Evolutionary conservation across 1,139 yeast species (phyloP).

Genomic region (Geotrichum reessii): DNA sequence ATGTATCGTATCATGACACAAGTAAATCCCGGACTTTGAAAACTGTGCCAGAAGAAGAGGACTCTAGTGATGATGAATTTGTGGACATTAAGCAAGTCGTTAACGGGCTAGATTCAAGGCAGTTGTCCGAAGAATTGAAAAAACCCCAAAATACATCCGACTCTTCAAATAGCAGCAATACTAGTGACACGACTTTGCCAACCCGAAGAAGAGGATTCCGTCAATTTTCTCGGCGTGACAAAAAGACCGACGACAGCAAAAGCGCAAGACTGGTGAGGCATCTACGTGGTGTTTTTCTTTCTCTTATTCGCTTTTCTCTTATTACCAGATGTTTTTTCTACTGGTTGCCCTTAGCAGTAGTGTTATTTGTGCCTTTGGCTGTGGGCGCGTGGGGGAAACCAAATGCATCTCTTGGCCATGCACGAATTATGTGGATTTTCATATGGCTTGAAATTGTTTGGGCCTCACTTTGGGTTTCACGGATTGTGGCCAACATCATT

Average conservation of each 20-base stretch:
- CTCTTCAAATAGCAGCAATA: slow-evolving; percentile 18
- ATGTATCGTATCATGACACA: neutral
- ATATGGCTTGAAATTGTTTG: slow-evolving; percentile 42
- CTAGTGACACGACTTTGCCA: slow-evolving; percentile 7
- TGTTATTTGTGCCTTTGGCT: slow-evolving; percentile 39
- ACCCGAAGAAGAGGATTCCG: slow-evolving; percentile 18
- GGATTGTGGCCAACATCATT: slow-evolving; percentile 35
- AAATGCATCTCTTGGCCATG: slow-evolving; percentile 33
- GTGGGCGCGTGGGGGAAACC: slow-evolving; percentile 38
- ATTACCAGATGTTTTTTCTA: slow-evolving; percentile 35
- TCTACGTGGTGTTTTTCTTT: slow-evolving; percentile 29
- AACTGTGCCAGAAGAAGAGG: slow-evolving; percentile 12
- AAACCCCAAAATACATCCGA: slow-evolving; percentile 7
- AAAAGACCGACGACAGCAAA: slow-evolving; percentile 8
- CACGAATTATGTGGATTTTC: slow-evolving; percentile 39
- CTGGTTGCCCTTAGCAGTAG: slow-evolving; percentile 39
- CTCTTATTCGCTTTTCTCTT: slow-evolving; percentile 31
- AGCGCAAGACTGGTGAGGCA: slow-evolving; percentile 20
- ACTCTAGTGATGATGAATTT: slow-evolving; percentile 26
- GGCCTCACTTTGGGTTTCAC: slow-evolving; percentile 38
- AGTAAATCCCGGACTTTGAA: slow-evolving; percentile 13
- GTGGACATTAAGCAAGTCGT: slow-evolving; percentile 32
- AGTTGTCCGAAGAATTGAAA: slow-evolving; percentile 16
- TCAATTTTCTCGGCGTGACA: slow-evolving; percentile 13
- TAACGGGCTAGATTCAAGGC: slow-evolving; percentile 23